These are phyloP conservation scores for Hemisphaericaspora lyxosophila DNA, from an alignment of 1,139 yeast species.

Conservation along the genomic window DNA sequence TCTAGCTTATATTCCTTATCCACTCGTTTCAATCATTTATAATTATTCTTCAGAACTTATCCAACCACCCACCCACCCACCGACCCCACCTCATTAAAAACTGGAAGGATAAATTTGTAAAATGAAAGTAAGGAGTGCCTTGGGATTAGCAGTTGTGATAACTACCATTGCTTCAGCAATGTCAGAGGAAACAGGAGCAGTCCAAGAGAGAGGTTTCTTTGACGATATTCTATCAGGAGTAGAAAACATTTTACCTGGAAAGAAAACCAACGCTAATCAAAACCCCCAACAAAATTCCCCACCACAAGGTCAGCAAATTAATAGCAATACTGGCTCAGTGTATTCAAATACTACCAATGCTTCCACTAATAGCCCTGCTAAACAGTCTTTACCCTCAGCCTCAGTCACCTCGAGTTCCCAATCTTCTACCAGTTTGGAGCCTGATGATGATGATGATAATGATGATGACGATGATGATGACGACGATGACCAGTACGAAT, in stretches of 20 bases:
- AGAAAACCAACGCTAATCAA: not conserved
- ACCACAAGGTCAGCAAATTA: not conserved
- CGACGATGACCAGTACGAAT: not conserved
- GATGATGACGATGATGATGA: not conserved
- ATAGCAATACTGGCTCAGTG: not conserved
- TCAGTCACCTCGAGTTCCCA: not conserved
- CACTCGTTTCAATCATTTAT: no score
- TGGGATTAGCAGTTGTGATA: conserved; percentile 11
- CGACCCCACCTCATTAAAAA: no score
- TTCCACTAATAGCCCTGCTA: not conserved
- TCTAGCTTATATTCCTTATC: no score
- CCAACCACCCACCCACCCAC: no score
- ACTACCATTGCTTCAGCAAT: conserved; percentile 13
- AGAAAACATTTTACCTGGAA: not conserved
- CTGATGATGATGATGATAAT: not conserved
- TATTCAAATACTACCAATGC: not conserved
- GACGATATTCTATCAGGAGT: conserved; percentile 15
- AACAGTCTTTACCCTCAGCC: not conserved
- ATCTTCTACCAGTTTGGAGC: not conserved
- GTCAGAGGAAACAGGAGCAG: conserved; percentile 8
- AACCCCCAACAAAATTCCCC: not conserved
- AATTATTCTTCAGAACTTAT: no score
- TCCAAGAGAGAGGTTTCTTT: conserved; percentile 12
- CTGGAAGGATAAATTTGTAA: no score
- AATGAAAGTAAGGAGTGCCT: conserved; percentile 11